Evolutionary conservation across 2,329 filamentous ascomycete genomes (phyloP).

Genomic region (Fusarium newnesense): DNA sequence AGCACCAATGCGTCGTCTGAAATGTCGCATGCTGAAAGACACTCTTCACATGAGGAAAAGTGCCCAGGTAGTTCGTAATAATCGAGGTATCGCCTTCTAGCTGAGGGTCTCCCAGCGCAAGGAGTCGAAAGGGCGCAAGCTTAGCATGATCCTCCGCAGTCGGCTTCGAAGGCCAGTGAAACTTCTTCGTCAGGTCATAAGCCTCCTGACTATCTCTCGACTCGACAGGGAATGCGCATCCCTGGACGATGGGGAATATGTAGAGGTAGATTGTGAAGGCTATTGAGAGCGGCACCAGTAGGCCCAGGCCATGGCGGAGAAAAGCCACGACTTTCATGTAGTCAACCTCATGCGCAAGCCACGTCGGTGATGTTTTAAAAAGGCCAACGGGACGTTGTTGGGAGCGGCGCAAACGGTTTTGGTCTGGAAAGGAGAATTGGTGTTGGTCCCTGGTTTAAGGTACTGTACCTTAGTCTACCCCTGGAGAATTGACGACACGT

Average conservation of each 20-base stretch:
- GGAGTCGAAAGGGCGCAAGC: slow-evolving; percentile 82
- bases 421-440: slow-evolving; percentile 14
- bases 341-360: slow-evolving; percentile 50
- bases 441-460: slow-evolving; percentile 2
- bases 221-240: slow-evolving; percentile 80
- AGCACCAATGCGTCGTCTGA: slow-evolving; percentile 55
- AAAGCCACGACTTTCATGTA: slow-evolving; percentile 65
- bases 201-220: slow-evolving; percentile 49
- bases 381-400: slow-evolving; percentile 14
- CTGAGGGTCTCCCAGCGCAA: slow-evolving; percentile 91
- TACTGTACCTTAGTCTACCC: neutral
- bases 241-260: slow-evolving; percentile 82
- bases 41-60: slow-evolving; percentile 64
- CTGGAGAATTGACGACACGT: slow-evolving; percentile 28
- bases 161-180: slow-evolving; percentile 54
- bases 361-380: slow-evolving; percentile 5
- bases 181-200: slow-evolving; percentile 51
- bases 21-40: slow-evolving; percentile 61
- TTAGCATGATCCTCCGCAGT: slow-evolving; percentile 38
- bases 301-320: slow-evolving; percentile 66
- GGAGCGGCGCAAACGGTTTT: slow-evolving; percentile 18
- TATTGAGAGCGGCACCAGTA: slow-evolving; percentile 71
- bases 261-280: slow-evolving; percentile 83
- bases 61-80: slow-evolving; percentile 64
- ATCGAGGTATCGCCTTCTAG: slow-evolving; percentile 92